Evolutionary conservation across 805 yeast genomes (phyloP), one percentile per base, ranked within the genome.

Genomic region (Suhomyces pyralidae): DNA sequence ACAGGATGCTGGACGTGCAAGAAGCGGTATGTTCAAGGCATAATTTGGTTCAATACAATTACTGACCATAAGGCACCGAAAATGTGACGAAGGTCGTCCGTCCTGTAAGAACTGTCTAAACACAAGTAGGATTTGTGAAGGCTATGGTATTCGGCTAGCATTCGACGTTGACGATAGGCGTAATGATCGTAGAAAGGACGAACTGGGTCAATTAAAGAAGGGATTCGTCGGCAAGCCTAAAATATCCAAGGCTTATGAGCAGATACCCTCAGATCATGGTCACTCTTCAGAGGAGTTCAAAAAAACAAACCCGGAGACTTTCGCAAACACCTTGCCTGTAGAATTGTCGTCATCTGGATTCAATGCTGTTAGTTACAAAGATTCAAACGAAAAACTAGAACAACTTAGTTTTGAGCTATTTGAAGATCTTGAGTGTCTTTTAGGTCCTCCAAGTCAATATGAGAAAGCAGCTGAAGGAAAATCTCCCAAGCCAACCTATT

Each of bases 1-100:
- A 80, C 80, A 3, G 86, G 85, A 0, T 81, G 86, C 55, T 78
- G 83, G 77, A 81, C 83, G 1, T 81, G 86, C 61, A 81, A 81
- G 57, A 71, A 66, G 53, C 67, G 81, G 79, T 75, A 57, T 30
- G 79, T 62, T 19, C 12, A 7, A 34, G 25, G 17, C 45, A 4
- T 20, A 42, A 12, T 42, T 42, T 19, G 12, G n/a, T 4, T 14
- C 17, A 38, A 8, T 22, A 22, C 10, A 9, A 42, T 9, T 42
- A 54, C 60, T 55, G 55, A 59, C 59, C 10, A 14, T 14, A 32
- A 76, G 84, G 51, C 76, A 82, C 53, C 64, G 83, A 50, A 81
- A 81, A 56, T 81, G 86, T 60, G 85, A 81, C 58, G 86, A 81
- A 58, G 70, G 71, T 2, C 80, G 77, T 54, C 86, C 86, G 1